These are phyloP conservation scores for Trichophyton verrucosum DNA, from an alignment of 2,329 filamentous ascomycete species.

Conservation along the genomic window DNA sequence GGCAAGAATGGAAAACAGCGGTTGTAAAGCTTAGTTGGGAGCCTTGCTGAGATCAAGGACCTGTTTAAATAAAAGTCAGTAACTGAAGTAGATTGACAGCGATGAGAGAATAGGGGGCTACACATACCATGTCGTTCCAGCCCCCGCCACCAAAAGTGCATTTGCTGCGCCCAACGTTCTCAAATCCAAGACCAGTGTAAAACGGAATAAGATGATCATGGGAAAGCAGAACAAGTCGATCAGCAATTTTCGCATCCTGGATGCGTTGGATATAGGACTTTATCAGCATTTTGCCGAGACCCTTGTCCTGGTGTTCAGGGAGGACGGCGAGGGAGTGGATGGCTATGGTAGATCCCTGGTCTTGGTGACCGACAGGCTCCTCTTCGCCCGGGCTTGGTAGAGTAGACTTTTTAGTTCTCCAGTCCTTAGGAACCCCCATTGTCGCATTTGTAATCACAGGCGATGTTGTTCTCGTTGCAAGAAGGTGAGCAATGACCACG, in stretches of 20 bases:
- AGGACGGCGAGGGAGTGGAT: slow-evolving; percentile 73
- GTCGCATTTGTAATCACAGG: slow-evolving; percentile 57
- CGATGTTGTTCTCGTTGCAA: slow-evolving; percentile 58
- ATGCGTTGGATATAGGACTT: slow-evolving; percentile 67
- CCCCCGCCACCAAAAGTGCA: slow-evolving; percentile 64
- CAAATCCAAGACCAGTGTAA: slow-evolving; percentile 66
- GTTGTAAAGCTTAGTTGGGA: not conserved
- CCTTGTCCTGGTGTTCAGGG: slow-evolving; percentile 60
- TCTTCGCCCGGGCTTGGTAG: slow-evolving; percentile 23
- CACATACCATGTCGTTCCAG: slow-evolving; percentile 67
- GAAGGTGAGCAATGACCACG: slow-evolving; percentile 62
- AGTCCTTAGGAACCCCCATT: slow-evolving; percentile 62
- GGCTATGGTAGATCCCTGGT: slow-evolving; percentile 60
- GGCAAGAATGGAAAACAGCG: not conserved
- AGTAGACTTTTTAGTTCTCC: slow-evolving; percentile 39
- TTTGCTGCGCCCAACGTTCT: slow-evolving; percentile 53
- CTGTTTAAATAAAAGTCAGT: slow-evolving; percentile 2
- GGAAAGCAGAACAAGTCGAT: slow-evolving; percentile 63
- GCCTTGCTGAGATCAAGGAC: slow-evolving; percentile 10
- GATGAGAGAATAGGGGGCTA: slow-evolving; percentile 17
- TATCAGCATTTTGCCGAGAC: slow-evolving; percentile 61
- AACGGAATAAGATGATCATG: slow-evolving; percentile 61
- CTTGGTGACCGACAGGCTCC: slow-evolving; percentile 53
- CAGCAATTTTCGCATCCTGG: slow-evolving; percentile 54
- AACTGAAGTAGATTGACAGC: slow-evolving; percentile 5